Evolutionary conservation across 75 land plant species (phyloP).

Genomic region (Larix kaempferi): DNA sequence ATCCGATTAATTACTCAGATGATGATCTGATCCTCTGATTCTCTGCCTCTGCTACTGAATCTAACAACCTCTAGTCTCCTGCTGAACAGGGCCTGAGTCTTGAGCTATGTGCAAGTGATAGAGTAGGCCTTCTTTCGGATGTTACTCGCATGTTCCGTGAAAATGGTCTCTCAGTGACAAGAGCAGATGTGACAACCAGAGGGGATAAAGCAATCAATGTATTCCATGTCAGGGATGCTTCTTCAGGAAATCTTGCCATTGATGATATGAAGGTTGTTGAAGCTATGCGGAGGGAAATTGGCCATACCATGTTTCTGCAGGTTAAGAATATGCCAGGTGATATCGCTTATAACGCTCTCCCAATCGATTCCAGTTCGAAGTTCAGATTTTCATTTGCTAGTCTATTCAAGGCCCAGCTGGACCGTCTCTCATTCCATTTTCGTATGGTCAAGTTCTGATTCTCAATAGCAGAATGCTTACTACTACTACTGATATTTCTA

Average conservation of each 20-base stretch:
- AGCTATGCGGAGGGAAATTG: slow-evolving; percentile 16
- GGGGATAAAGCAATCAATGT: slow-evolving; percentile 40
- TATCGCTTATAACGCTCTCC: neutral
- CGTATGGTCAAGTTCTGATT: neutral
- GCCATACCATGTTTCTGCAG: neutral
- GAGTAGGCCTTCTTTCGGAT: slow-evolving; percentile 79
- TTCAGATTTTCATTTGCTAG: slow-evolving; percentile 2
- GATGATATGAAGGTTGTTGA: slow-evolving; percentile 33
- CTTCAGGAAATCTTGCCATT: slow-evolving; percentile 17
- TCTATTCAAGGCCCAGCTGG: neutral
- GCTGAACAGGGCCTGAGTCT: slow-evolving; percentile 76
- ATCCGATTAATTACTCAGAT: neutral
- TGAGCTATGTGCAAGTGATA: slow-evolving; percentile 68
- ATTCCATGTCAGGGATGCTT: slow-evolving; percentile 39
- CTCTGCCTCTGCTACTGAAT: neutral
- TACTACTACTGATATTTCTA: too few species aligned
- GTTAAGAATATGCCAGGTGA: neutral
- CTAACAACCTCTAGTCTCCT: neutral
- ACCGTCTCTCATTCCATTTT: neutral
- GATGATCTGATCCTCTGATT: neutral
- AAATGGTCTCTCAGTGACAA: slow-evolving; percentile 74
- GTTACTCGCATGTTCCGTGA: slow-evolving; percentile 86
- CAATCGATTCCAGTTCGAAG: neutral
- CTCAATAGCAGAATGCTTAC: too few species aligned
- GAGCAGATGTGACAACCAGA: slow-evolving; percentile 77